Conservation (phyloP, 2,329 filamentous ascomycete genomes). For the Pyricularia grisea region DNA sequence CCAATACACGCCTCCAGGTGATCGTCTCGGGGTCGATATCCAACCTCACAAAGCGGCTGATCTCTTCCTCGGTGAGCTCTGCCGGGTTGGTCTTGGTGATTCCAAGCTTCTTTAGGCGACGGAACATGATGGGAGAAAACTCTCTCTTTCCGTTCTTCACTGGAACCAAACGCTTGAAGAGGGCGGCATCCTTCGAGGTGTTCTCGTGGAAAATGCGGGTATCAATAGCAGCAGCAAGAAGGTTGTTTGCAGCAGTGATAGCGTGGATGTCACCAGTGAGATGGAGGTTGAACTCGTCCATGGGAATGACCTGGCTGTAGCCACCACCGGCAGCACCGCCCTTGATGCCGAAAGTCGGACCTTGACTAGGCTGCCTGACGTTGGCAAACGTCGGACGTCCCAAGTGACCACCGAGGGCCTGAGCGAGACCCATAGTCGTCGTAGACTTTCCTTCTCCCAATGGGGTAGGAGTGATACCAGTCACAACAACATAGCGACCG, state of each 20-base stretch:
- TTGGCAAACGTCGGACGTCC: constrained; percentile 89
- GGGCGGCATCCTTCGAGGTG: constrained; percentile 80
- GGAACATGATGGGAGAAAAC: constrained; percentile 87
- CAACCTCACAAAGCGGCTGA: constrained; percentile 77
- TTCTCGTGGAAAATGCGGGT: constrained; percentile 98
- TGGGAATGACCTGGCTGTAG: constrained; percentile 98
- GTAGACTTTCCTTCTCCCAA: constrained; percentile 97
- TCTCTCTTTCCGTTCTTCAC: constrained; percentile 80
- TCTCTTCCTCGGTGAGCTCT: constrained; percentile 83
- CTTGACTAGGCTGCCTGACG: constrained; percentile 92
- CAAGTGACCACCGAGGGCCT: constrained; percentile 83
- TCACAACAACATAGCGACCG: constrained; percentile 85
- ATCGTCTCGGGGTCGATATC: constrained; percentile 97
- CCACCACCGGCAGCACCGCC: constrained; percentile 93
- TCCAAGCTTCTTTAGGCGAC: constrained; percentile 86
- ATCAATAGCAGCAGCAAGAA: constrained; percentile 91
- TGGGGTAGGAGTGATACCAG: constrained; percentile 92
- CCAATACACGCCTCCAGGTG: constrained; percentile 90
- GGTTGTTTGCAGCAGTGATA: constrained; percentile 93
- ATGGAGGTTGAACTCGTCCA: constrained; percentile 99
- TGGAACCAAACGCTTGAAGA: constrained; percentile 84
- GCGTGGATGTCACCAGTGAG: constrained; percentile 97
- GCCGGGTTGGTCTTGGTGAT: constrained; percentile 93
- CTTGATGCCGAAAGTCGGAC: constrained; percentile 98
- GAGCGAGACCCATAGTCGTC: constrained; percentile 89